Base-by-base conservation (phyloP, 192 early-diverging fungal genomes). In the Pecoramyces ruminantium region DNA sequence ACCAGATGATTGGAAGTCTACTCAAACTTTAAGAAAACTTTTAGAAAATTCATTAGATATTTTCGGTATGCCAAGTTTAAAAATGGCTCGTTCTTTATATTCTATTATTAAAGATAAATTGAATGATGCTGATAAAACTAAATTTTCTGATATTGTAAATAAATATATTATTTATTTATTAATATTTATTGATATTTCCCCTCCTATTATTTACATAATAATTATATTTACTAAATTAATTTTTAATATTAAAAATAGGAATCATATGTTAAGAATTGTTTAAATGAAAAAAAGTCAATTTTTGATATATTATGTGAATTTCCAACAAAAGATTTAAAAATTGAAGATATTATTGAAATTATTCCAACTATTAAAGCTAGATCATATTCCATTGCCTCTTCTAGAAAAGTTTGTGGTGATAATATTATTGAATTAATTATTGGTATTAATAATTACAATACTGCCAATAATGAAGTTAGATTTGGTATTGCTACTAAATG, bases 301-400 rank as follows among this genome's bases (percentile, higher is more conserved):
- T 11, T 67, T 67, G 97, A 98, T 38, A 80, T 97, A 21, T 88
- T 98, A 78, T 87, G 89, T 30, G 93, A 94, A 86, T 97, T 96
- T 86, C 86, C 92, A 17, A 94, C 95, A 27, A 94, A 93, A 25
- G 90, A 90, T 51, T 94, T 94, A 29, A 83, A 90, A 30, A 83
- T 95, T 77, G 87, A 90, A 78, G 89, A 92, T 78, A 87, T 98
- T 34, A 87, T 95, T 5, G 86, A 85, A 58, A 84, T 94, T 81
- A 90, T 98, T 80, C 88, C 95, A 14, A 87, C 90, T 30, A 95
- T 97, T 89, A 98, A 97, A 86, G 95, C 97, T 77, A 92, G 97
- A 82, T 95, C 96, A 83, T 98, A 98, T 89, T 98, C 97, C n/a
- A 98, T 98, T 82, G 93, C 97, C 15, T 97, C 96, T 16, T 93